Evolutionary conservation across 1,284 basidiomycete species (phyloP), one percentile per base, ranked within the genome.

Genomic region (Sporisorium iseilematis-ciliati): DNA sequence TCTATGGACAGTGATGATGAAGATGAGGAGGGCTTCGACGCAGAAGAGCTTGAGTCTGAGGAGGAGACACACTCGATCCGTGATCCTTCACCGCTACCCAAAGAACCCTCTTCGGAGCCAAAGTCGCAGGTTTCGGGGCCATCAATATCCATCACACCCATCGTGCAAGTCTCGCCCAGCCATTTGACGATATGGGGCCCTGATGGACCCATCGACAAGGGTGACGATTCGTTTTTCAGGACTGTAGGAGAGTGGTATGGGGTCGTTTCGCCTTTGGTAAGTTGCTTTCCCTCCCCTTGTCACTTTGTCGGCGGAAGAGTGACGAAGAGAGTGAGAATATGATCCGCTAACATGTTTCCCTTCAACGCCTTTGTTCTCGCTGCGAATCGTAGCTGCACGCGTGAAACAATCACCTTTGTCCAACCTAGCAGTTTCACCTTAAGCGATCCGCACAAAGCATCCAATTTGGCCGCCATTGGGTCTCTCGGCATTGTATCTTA

Each of bases 1-100:
- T 70, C 66, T 38, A 75, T 78, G 69, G 77, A 78, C 29, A 73
- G 64, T 55, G 77, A 78, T 18, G 72, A 75, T 21, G 76, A 78
- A 3, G 62, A 78, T 2, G 55, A 70, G 3, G 58, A 59, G 8
- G 58, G 63, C 1, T 59, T 38, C 29, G 29, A 29, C 8, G 29
- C 29, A 5, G 21, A 26, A 11, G 54, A 50, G 35, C 49, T 57
- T 14, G 52, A 42, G 6, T 42, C 25, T 12, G 41, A 26, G 16
- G 53, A 56, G 41, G 42, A 56, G 21, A n/a, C 4, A 2, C 7
- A 21, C 20, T 46, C 54, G 12, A 33, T n/a, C 16, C 51, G 29
- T 41, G 46, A 46, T 21, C 12, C 50, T 18, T 43, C 55, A 8
- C 48, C 26, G 5, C 33, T 14, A 16, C 23, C 49, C 18, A 20